Evolutionary conservation across 1,284 basidiomycete genomes (phyloP), one percentile per base, ranked within the genome.

Genomic region (Kwoniella shivajii): DNA sequence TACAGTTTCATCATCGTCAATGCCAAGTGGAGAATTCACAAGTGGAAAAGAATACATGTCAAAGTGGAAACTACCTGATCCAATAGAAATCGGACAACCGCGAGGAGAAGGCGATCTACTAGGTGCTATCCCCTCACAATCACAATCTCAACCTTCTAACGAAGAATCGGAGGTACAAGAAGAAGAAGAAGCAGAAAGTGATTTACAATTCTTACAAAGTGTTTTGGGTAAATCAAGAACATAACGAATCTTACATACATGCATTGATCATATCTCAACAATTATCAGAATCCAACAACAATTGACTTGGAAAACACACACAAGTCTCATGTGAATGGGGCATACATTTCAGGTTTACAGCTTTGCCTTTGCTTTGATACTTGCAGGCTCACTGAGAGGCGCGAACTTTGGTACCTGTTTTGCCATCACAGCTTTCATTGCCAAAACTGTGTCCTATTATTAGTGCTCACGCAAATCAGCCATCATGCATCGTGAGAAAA

Each of bases 381-480:
- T 47, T 27, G 3, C 11, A 11, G 26, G 29, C 24, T 37, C 41
- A 37, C 52, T 38, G 5, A 72, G 54, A 24, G 65, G 59, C 6
- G 64, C 49, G 63, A 76, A 80, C 29, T 49, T 51, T 1, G 77
- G 66, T 16, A 59, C 59, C 56, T 74, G 66, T 65, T 81, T 82
- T 50, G 74, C 64, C 69, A 80, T 63, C 10, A 76, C 74, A 6
- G 79, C 77, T 36, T 68, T 60, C 69, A 82, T 79, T 11, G 82
- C 80, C 6, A 72, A 65, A 0, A 65, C 50, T 29, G 80, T 74
- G 64, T 81, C 80, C 75, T 78, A 51, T 29, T 29, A 2, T 31
- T n/a, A 44, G 33, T 41, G 37, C n/a, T 18, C 6, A n/a, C 14
- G 22, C 37, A 14, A 29, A 30, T 3, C 0, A 44, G 30, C 30